Conservation (phyloP, 176 grass and related monocot genomes). For the Juncus inflexus region DNA sequence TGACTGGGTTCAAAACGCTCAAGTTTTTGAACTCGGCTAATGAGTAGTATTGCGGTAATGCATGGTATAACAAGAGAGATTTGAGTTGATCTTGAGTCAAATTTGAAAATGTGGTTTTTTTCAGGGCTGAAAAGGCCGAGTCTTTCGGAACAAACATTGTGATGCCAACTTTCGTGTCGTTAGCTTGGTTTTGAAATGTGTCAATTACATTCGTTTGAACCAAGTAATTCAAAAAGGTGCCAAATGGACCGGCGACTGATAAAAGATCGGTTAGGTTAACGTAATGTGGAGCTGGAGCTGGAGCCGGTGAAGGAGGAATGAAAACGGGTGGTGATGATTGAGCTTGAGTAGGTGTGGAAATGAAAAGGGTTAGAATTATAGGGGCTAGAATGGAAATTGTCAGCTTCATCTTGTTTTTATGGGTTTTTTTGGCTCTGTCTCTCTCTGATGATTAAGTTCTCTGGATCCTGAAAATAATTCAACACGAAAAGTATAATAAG, state of each 20-base stretch:
- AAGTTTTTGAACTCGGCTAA: conserved; percentile 78
- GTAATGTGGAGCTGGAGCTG: conserved; percentile 43
- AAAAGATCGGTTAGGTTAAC: conserved; percentile 88
- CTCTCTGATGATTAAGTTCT: conserved; percentile 15
- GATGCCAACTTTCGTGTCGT: conserved; percentile 65
- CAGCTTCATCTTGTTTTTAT: conserved; percentile 43
- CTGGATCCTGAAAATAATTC: conserved; percentile 35
- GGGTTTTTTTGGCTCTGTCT: conserved; percentile 22
- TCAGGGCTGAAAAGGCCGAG: conserved; percentile 58
- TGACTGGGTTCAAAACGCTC: conserved; percentile 56
- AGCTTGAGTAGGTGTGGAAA: conserved; percentile 39
- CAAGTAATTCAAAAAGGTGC: conserved; percentile 72
- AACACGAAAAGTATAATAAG: neutral
- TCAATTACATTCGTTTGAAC: conserved; percentile 59
- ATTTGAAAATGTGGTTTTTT: conserved; percentile 56
- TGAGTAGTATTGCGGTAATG: conserved; percentile 76
- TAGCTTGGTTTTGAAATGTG: conserved; percentile 88
- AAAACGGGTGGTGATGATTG: conserved; percentile 42
- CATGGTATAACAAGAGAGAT: conserved; percentile 70
- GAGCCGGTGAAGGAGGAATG: conserved; percentile 55
- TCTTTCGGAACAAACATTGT: conserved; percentile 84
- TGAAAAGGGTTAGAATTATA: conserved; percentile 37
- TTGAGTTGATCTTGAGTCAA: conserved; percentile 76
- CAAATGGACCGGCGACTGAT: conserved; percentile 75
- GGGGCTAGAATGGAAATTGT: conserved; percentile 24